Percentiles rank a stretch among this genome's conserved stretches.
Evolutionary conservation across 495 filamentous ascomycete species (phyloP).

Genomic region (Pyrenopolyporus hunteri): DNA sequence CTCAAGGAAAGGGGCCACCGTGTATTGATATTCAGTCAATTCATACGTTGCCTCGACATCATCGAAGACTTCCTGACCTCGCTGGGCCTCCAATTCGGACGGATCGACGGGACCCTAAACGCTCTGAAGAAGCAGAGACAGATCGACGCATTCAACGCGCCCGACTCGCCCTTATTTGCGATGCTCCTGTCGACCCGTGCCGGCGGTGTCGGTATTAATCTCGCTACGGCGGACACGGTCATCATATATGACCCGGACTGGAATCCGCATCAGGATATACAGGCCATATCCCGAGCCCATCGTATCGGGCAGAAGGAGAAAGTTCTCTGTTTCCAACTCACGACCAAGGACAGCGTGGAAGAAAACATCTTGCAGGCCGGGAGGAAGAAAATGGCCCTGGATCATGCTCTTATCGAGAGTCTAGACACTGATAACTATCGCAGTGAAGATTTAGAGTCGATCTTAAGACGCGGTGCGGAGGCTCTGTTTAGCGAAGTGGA

Average conservation of each 20-base stretch:
- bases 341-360: slow-evolving; percentile 85
- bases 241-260: slow-evolving; percentile 99
- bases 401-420: slow-evolving; percentile 89
- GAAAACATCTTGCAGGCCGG: slow-evolving; percentile 97
- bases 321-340: slow-evolving; percentile 91
- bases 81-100: slow-evolving; percentile 70
- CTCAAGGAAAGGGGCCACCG: slow-evolving; percentile 87
- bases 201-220: slow-evolving; percentile 95
- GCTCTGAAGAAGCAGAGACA: slow-evolving; percentile 87
- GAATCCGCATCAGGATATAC: slow-evolving; percentile 97
- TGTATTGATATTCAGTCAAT: slow-evolving; percentile 96
- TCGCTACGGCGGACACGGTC: slow-evolving; percentile 96
- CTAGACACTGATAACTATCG: slow-evolving; percentile 81
- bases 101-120: slow-evolving; percentile 83
- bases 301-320: slow-evolving; percentile 96
- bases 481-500: slow-evolving; percentile 79
- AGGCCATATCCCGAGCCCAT: slow-evolving; percentile 92
- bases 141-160: slow-evolving; percentile 92
- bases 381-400: slow-evolving; percentile 91
- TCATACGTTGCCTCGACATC: slow-evolving; percentile 84
- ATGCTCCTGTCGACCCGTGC: slow-evolving; percentile 94
- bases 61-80: slow-evolving; percentile 88
- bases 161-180: slow-evolving; percentile 79
- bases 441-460: slow-evolving; percentile 79
- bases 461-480: slow-evolving; percentile 85